Base-by-base conservation (phyloP, 2,329 filamentous ascomycete species). In the Raffaelea ambrosiae region DNA sequence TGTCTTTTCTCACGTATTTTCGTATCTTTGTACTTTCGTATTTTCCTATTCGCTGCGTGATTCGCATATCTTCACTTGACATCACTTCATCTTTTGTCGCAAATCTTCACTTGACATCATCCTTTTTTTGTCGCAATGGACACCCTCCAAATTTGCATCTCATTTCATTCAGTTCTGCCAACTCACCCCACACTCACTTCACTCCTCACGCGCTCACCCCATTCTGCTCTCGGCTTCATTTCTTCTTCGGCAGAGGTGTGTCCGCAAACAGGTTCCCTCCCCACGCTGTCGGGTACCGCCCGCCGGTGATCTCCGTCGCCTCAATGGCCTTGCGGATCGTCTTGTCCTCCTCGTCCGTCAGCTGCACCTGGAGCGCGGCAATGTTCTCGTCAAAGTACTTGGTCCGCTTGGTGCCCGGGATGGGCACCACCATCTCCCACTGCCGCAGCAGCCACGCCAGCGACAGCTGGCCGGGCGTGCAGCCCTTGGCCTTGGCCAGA, bases 371-470 rank as follows among this genome's bases (percentile, higher is more conserved):
- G 5, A 62, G 44, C 1, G 60, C 54, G 11, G 46, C 59, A 53
- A 58, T 52, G 46, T 61, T 61, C 48, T 60, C 56, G 46, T 66
- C 61, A 41, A 63, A 55, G 46, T 63, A 61, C 42, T 59, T 55
- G 19, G 55, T 55, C 13, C 53, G 53, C 49, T 59, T 61, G 8
- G 63, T 65, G 36, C 62, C 63, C 3, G 63, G 67, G 33, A 71
- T 69, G 11, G 62, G 59, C n/a, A 67, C 52, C 19, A 66, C 61
- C 45, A 68, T 62, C 9, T 65, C 60, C 2, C 72, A 74, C 51
- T 76, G 71, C 21, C 62, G 59, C 36, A 70, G 58, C 26, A 79
- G 63, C 78, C 78, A 83, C 1, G 72, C 74, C 9, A 83, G 58
- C 2, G 72, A 72, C 13, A 82, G 63, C 61, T 82, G 77, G 2